phyloP scores from a whole-genome alignment of 768 basidiomycete species.

The Boletus sp. region DNA sequence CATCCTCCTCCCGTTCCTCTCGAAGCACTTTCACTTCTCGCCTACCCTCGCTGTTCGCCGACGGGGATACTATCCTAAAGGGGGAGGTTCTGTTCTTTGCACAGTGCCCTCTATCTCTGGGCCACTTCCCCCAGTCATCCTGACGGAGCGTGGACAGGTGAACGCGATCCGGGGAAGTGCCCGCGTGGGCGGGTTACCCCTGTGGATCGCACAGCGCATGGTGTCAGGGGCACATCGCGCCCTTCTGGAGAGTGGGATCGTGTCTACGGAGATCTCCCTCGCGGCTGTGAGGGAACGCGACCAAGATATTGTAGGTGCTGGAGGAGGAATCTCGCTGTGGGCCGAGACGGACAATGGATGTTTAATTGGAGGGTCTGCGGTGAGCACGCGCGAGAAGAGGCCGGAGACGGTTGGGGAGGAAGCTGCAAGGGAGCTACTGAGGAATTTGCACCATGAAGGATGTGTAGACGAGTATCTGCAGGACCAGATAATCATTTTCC shows the following conservation, averaged over 20 bases:
- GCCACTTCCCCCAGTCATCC: slow-evolving; percentile 44
- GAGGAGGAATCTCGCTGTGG: slow-evolving; percentile 73
- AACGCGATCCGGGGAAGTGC: slow-evolving; percentile 51
- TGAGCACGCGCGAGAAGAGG: slow-evolving; percentile 49
- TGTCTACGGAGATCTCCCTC: slow-evolving; percentile 28
- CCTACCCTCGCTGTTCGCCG: slow-evolving; percentile 46
- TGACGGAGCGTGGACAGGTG: slow-evolving; percentile 58
- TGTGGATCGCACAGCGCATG: slow-evolving; percentile 53
- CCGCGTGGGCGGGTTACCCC: slow-evolving; percentile 66
- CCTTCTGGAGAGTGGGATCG: slow-evolving; percentile 39
- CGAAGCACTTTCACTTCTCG: slow-evolving; percentile 46
- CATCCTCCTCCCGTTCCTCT: slow-evolving; percentile 67
- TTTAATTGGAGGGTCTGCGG: slow-evolving; percentile 63
- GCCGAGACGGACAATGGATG: slow-evolving; percentile 70
- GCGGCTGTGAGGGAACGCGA: slow-evolving; percentile 45
- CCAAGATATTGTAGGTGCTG: slow-evolving; percentile 50
- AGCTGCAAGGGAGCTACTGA: slow-evolving; percentile 57
- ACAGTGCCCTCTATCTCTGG: slow-evolving; percentile 31
- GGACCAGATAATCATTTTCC: slow-evolving; percentile 77
- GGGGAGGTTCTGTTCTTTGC: slow-evolving; percentile 60
- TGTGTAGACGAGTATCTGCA: slow-evolving; percentile 69
- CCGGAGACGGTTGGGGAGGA: slow-evolving; percentile 51
- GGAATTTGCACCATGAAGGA: slow-evolving; percentile 59
- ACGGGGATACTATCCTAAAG: slow-evolving; percentile 72
- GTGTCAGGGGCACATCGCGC: slow-evolving; percentile 45